Evolutionary conservation across 1,139 yeast genomes (phyloP).

Genomic region (Pichia sp.): DNA sequence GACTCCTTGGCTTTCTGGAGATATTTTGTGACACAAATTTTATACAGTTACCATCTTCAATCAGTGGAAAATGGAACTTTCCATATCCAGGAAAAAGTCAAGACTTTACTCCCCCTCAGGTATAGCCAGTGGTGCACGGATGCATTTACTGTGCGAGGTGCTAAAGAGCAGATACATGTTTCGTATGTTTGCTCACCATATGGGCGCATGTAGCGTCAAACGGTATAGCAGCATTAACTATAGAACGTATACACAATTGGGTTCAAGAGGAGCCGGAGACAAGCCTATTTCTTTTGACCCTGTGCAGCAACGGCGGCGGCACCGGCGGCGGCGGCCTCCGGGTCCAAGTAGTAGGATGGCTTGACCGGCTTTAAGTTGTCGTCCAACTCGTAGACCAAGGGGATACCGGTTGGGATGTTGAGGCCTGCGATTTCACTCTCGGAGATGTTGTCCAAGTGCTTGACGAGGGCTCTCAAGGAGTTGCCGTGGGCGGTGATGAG

Average conservation of each 20-base stretch:
- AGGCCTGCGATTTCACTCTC: slow-evolving; percentile 89
- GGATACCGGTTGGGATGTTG: slow-evolving; percentile 98
- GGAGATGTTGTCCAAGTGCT: slow-evolving; percentile 91
- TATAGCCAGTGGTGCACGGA: no score
- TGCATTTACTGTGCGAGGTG: no score
- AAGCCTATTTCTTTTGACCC: slow-evolving; percentile 58
- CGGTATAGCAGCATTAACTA: background rate
- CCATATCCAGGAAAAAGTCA: no score
- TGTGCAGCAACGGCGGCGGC: slow-evolving; percentile 99
- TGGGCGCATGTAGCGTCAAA: background rate
- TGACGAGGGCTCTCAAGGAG: slow-evolving; percentile 94
- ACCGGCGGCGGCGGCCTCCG: slow-evolving; percentile 99
- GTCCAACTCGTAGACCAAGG: slow-evolving; percentile 95
- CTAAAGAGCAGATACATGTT: no score
- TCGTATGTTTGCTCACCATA: background rate
- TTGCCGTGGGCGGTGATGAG: slow-evolving; percentile 97
- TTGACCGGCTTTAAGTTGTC: slow-evolving; percentile 81
- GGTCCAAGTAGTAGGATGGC: slow-evolving; percentile 95
- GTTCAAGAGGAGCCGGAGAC: background rate
- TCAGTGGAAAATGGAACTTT: no score
- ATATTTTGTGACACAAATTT: background rate
- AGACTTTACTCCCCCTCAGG: no score
- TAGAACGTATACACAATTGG: background rate
- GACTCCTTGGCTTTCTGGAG: no score
- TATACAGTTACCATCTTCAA: no score